Evolutionary conservation across 306 rosid genomes (phyloP), one percentile per base, ranked within the genome.

Genomic region (Prosopis cineraria): DNA sequence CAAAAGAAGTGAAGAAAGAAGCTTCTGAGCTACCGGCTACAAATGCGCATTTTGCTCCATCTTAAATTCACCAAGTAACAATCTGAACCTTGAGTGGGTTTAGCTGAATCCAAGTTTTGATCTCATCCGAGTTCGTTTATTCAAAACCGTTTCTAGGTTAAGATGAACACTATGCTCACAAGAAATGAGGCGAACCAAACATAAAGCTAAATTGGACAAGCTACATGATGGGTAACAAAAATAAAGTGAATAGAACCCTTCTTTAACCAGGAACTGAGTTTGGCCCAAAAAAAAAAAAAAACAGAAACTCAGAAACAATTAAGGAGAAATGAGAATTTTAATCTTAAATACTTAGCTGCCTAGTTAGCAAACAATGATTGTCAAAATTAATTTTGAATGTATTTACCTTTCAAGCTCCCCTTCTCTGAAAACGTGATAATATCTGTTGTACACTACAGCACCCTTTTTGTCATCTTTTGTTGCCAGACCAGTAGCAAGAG

Each of bases 351-450:
- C 79, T 43, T 8, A 47, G 47, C 74, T 44, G 58, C 73, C 40
- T 13, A 60, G 60, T 58, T 66, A 33, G 40, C 66, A 85, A 67
- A 53, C 19, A 43, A 60, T n/a, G 58, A 29, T 22, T 63, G n/a
- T 19, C 47, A 59, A 55, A 50, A 65, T 37, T 27, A 9, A 47
- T 52, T 81, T 62, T 69, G 10, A 16, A 70, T 37, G 72, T 25
- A 40, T 63, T 81, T 87, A 95, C 99, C 99, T 89, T 90, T 93
- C 96, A 85, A 95, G 99, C 87, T 95, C 96, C 76, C 97, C 99
- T 84, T 93, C 87, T 50, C 93, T 88, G 52, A 95, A 95, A 85
- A 93, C 98, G 85, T 93, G 99, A 87, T 95, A 95, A 81, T 95
- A 93, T 86, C 98, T 83, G 78, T 91, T 93, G 85, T 88, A 91